Percentiles rank a stretch among this genome's conserved stretches.
Evolutionary conservation across 1,139 yeast species (phyloP).

Genomic region (Candida tetrigidarum): DNA sequence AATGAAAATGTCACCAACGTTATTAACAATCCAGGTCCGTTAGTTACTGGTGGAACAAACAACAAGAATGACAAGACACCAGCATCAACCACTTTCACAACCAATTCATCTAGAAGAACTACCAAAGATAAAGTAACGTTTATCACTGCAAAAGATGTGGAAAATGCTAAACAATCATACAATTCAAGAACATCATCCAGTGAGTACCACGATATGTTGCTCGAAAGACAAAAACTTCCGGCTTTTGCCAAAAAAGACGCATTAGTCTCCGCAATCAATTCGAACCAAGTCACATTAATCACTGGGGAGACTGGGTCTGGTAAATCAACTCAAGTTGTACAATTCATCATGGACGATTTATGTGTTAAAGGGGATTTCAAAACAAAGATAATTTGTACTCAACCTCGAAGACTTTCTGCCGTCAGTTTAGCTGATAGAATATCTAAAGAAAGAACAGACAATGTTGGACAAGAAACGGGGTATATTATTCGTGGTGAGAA

Average conservation of each 20-base stretch:
- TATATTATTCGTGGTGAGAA: slow-evolving; percentile 91
- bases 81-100: no score
- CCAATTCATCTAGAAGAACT: background rate
- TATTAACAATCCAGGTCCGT: slow-evolving; percentile 74
- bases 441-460: slow-evolving; percentile 74
- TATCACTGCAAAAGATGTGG: slow-evolving; percentile 15
- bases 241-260: slow-evolving; percentile 76
- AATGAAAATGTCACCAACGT: slow-evolving; percentile 61
- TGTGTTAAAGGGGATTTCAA: slow-evolving; percentile 45
- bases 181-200: slow-evolving; percentile 6
- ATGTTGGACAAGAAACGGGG: slow-evolving; percentile 82
- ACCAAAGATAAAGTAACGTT: background rate
- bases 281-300: slow-evolving; percentile 69
- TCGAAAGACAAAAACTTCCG: slow-evolving; percentile 62
- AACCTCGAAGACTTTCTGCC: slow-evolving; percentile 95
- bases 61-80: background rate
- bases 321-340: slow-evolving; percentile 91
- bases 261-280: slow-evolving; percentile 57
- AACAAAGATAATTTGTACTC: slow-evolving; percentile 82
- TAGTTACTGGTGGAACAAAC: slow-evolving; percentile 28
- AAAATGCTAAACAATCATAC: slow-evolving; percentile 29
- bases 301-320: slow-evolving; percentile 99
- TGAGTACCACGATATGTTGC: slow-evolving; percentile 18
- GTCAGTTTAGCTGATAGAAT: slow-evolving; percentile 94
- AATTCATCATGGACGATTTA: slow-evolving; percentile 76